Percentiles rank a stretch among this genome's conserved stretches.
phyloP scores from a whole-genome alignment of 768 basidiomycete species.

The Macrolepiota albuminosa region DNA sequence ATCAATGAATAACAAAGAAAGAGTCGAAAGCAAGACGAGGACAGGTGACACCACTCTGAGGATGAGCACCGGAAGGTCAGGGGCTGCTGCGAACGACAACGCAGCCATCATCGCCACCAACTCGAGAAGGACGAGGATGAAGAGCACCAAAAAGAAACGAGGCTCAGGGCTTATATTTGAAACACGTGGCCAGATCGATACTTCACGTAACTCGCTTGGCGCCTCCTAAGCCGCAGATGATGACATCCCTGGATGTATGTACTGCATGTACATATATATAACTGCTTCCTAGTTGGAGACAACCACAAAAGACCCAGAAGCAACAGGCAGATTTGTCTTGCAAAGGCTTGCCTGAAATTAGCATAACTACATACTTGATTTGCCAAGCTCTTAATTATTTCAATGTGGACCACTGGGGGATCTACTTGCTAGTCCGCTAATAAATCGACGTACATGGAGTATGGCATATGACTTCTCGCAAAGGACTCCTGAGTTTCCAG shows the following conservation, averaged over 20 bases:
- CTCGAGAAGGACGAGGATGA: slow-evolving; percentile 16
- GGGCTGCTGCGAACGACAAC: slow-evolving; percentile 12
- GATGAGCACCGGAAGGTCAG: slow-evolving; percentile 39
- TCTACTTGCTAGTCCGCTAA: not conserved
- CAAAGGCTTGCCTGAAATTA: not conserved
- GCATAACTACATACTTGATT: not conserved
- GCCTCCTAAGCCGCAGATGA: slow-evolving; percentile 1
- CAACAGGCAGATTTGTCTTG: not conserved
- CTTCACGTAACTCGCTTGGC: slow-evolving; percentile 15
- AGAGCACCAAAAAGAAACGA: slow-evolving; percentile 7
- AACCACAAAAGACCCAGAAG: not conserved
- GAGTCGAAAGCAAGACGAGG: slow-evolving; percentile 53
- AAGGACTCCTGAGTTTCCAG: not conserved
- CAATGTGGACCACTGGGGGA: not conserved
- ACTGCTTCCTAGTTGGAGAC: not conserved
- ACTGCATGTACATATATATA: not conserved
- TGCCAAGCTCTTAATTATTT: not conserved
- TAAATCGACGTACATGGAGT: not conserved
- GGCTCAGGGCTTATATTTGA: slow-evolving; percentile 16
- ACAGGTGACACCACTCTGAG: slow-evolving; percentile 66
- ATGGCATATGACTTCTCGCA: not conserved
- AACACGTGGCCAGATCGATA: slow-evolving; percentile 20
- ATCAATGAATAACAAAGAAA: slow-evolving; percentile 54
- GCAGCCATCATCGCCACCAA: slow-evolving; percentile 25
- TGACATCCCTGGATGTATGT: not conserved